phyloP scores from a whole-genome alignment of 345 rosid species.

The Citrus inodora region DNA sequence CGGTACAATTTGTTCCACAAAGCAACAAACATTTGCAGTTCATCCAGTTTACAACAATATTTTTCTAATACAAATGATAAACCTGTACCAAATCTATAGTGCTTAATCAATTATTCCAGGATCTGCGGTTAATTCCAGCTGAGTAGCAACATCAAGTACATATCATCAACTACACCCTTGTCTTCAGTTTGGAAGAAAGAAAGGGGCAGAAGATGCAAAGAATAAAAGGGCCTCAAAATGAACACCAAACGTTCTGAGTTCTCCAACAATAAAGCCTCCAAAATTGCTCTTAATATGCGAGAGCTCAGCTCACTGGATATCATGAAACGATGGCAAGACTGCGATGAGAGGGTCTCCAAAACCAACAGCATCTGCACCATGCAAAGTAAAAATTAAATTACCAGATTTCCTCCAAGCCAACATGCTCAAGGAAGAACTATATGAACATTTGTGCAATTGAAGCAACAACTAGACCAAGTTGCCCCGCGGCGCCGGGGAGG shows the following conservation, averaged over 20 bases:
- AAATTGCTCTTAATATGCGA: background rate
- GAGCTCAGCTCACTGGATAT: conserved; percentile 40
- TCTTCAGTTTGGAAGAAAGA: background rate
- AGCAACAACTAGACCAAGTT: background rate
- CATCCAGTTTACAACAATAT: background rate
- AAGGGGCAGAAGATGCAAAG: conserved; percentile 4
- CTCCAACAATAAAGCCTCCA: background rate
- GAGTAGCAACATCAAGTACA: background rate
- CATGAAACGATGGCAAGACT: conserved; percentile 76
- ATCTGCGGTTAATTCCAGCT: background rate
- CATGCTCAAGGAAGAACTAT: background rate
- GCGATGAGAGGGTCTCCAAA: conserved; percentile 89
- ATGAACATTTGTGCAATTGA: background rate
- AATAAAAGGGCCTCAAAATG: background rate
- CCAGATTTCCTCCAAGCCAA: no score
- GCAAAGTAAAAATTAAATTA: background rate
- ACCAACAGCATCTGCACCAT: conserved; percentile 66
- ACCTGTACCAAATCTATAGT: background rate
- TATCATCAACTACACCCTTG: background rate
- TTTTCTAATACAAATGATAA: background rate
- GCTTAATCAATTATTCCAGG: conserved; percentile 5
- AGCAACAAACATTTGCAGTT: background rate
- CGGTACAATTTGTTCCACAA: background rate
- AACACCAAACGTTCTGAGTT: background rate
- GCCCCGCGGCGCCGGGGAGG: no score